phyloP scores from a whole-genome alignment of 306 rosid species.

The Glycine latifolia region DNA sequence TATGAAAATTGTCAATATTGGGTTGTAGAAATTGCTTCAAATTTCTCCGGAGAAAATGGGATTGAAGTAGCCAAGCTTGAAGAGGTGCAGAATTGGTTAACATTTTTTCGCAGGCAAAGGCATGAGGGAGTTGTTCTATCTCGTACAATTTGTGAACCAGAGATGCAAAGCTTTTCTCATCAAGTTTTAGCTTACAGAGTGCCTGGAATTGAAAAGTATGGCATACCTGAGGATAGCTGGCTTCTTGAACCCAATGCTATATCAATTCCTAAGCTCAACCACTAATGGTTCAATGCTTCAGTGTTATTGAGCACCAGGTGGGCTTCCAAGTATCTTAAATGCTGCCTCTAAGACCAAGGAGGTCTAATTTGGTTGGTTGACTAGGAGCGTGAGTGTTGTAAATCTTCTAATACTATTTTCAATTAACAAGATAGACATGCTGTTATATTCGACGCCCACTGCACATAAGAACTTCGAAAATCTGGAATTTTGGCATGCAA shows the following conservation, averaged over 20 bases:
- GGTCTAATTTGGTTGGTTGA: too few species aligned
- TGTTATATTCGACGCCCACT: too few species aligned
- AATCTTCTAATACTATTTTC: too few species aligned
- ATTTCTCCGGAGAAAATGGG: slow-evolving; percentile 19
- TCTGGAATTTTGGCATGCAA: too few species aligned
- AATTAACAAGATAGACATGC: not conserved
- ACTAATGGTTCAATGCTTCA: not conserved
- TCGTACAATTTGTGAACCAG: slow-evolving; percentile 13
- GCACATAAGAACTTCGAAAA: too few species aligned
- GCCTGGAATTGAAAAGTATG: too few species aligned
- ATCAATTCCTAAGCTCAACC: not conserved
- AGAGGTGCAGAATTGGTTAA: slow-evolving; percentile 27
- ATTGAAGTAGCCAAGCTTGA: slow-evolving; percentile 35
- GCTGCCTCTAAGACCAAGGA: not conserved
- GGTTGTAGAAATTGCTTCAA: slow-evolving; percentile 33
- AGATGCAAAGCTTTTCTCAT: slow-evolving; percentile 36
- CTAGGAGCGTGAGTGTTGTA: too few species aligned
- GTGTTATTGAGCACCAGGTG: too few species aligned
- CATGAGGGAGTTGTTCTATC: not conserved
- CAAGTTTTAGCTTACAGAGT: too few species aligned
- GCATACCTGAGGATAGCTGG: slow-evolving; percentile 45
- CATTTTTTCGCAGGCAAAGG: slow-evolving; percentile 32
- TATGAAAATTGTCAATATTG: slow-evolving; percentile 25
- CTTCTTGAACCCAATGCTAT: slow-evolving; percentile 39
- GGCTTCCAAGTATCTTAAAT: not conserved